phyloP scores from a whole-genome alignment of 805 yeast genomes.

The Wickerhamomyces alni region DNA sequence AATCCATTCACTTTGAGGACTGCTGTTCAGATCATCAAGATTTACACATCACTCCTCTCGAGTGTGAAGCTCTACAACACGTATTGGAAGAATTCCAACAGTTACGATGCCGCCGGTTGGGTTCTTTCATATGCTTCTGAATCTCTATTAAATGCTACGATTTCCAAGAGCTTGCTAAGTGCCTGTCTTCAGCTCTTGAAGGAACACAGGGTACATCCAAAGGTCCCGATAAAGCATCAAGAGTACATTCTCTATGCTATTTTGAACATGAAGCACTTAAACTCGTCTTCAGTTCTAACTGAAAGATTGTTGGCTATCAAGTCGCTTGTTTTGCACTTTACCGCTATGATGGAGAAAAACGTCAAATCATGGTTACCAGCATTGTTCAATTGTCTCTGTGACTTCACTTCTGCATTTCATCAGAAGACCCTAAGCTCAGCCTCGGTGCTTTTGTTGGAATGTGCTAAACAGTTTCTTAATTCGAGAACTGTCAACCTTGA shows the following conservation, averaged over 20 bases:
- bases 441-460: constrained; percentile 9
- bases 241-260: constrained; percentile 16
- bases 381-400: constrained; percentile 17
- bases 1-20: constrained; percentile 20
- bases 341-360: constrained; percentile 23
- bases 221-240: constrained; percentile 8
- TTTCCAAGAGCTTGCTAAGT: constrained; percentile 19
- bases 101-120: constrained; percentile 11
- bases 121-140: constrained; percentile 9
- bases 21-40: constrained; percentile 19
- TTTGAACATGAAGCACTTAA: constrained; percentile 17
- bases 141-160: constrained; percentile 7
- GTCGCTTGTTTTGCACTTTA: constrained; percentile 10
- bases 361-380: constrained; percentile 18
- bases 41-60: constrained; percentile 12
- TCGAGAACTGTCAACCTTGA: constrained; percentile 18
- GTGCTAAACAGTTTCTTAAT: constrained; percentile 12
- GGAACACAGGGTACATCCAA: constrained; percentile 14
- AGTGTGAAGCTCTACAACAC: constrained; percentile 5
- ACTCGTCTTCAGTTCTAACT: constrained; percentile 14
- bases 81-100: constrained; percentile 5
- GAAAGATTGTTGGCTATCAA: constrained; percentile 19
- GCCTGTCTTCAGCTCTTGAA: constrained; percentile 21
- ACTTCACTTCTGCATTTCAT: constrained; percentile 6
- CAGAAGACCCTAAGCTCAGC: constrained; percentile 9